Base-by-base conservation (phyloP, 768 basidiomycete species). In the Mrakia gelida region DNA sequence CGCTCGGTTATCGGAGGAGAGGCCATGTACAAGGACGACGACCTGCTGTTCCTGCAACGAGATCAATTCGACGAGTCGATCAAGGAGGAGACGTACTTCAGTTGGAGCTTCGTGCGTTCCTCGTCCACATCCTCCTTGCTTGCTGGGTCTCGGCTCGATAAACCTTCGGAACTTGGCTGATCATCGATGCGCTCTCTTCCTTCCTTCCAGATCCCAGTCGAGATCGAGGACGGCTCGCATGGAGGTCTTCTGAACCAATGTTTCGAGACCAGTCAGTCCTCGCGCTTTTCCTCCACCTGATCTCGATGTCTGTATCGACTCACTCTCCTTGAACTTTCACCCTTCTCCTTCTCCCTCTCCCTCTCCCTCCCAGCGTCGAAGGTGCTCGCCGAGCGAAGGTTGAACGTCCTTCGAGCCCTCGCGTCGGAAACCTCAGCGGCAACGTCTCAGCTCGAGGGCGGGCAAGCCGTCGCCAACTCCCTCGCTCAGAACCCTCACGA, bases 351-450 rank as follows among this genome's bases (percentile, higher is more conserved):
- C 45, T 45, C 45, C 45, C 45, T 45, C 45, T 52, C 15, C 18
- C 49, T 52, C 49, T 21, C 49, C 49, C 49, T 28, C 26, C 28
- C 59, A 59, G 59, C 59, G 11, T 59, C 59, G 13, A 71, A 72
- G 26, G 78, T 79, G 1, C 59, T 79, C 2, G 78, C 78, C 26
- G 70, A 79, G 26, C 68, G 78, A 21, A 28, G 78, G 11, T 30
- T 79, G 1, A 21, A 71, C 41, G 74, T 67, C 5, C 61, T 79
- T 26, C 74, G 75, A 26, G 65, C 71, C 8, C 28, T 79, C 8
- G 73, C 75, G 0, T 34, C 41, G 21, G 15, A 59, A 9, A 52
- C 26, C 21, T 77, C 18, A 34, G 9, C 34, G 15, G n/a, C 74
- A 6, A 43, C 63, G 3, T 28, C 30, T 4, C 38, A 59, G 63